Conservation (phyloP, 345 rosid genomes). For the Chamaenerion angustifolium region DNA sequence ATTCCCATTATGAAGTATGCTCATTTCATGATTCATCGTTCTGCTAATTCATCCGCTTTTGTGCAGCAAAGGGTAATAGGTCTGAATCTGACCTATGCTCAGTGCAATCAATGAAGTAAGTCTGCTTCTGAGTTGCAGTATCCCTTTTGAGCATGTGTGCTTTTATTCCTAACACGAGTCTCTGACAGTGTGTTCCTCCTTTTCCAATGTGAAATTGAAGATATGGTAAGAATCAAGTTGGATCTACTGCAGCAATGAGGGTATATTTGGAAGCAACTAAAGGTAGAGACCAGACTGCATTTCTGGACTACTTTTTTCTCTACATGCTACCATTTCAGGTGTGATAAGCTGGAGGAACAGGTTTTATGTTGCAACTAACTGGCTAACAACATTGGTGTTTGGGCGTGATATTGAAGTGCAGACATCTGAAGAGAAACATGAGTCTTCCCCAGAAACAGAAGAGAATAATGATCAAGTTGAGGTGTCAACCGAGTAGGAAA, state of each 20-base stretch:
- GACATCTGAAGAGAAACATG: too few relatives aligned
- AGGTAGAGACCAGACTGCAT: constrained; percentile 1
- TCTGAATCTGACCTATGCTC: constrained; percentile 14
- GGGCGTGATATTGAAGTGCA: too few relatives aligned
- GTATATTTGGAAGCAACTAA: not conserved
- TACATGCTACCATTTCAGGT: too few relatives aligned
- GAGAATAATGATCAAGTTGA: too few relatives aligned
- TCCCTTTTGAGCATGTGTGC: not conserved
- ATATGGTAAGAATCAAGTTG: not conserved
- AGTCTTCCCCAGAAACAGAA: too few relatives aligned
- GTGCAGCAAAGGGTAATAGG: constrained; percentile 23
- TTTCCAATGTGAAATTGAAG: not conserved
- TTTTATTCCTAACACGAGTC: not conserved
- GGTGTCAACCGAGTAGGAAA: too few relatives aligned
- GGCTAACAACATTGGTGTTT: too few relatives aligned
- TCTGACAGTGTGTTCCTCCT: not conserved
- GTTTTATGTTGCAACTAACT: too few relatives aligned
- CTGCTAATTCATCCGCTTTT: not conserved
- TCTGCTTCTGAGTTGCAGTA: not conserved
- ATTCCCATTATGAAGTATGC: too few relatives aligned
- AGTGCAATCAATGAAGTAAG: constrained; percentile 33
- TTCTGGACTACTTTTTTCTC: too few relatives aligned
- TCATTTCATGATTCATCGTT: too few relatives aligned
- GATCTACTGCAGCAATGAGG: not conserved
- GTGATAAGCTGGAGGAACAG: too few relatives aligned